phyloP scores from a whole-genome alignment of 108 stramenopile species.

The Skeletonema grethae region DNA sequence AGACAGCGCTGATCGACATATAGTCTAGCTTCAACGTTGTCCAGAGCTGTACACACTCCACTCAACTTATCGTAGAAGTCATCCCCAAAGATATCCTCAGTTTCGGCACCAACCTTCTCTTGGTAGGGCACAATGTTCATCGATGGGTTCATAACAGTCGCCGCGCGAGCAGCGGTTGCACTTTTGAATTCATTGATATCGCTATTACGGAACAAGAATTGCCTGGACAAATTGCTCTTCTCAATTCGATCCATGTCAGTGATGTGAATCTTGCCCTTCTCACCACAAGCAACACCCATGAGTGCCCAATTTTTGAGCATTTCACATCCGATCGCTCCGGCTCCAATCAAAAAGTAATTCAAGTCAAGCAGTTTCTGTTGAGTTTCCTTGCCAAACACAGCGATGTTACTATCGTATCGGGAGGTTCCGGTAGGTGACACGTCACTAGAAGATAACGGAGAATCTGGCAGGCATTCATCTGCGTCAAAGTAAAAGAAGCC shows the following conservation, averaged over 20 bases:
- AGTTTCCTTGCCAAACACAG: slow-evolving; percentile 81
- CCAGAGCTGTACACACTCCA: slow-evolving; percentile 98
- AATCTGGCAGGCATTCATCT: slow-evolving; percentile 92
- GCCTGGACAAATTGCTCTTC: slow-evolving; percentile 94
- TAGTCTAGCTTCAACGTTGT: slow-evolving; percentile 98
- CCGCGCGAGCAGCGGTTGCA: slow-evolving; percentile 87
- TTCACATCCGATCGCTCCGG: slow-evolving; percentile 99
- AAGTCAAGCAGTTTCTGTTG: slow-evolving; percentile 76
- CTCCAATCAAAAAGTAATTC: slow-evolving; percentile 95
- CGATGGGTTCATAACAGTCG: slow-evolving; percentile 87
- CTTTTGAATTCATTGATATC: slow-evolving; percentile 96
- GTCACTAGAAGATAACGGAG: slow-evolving; percentile 60
- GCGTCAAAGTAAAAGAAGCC: slow-evolving; percentile 98
- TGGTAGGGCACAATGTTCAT: slow-evolving; percentile 90
- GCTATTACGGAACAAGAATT: slow-evolving; percentile 95
- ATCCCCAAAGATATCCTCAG: slow-evolving; percentile 96
- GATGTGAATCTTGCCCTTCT: slow-evolving; percentile 83
- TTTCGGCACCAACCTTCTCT: slow-evolving; percentile 91
- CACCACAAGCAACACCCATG: slow-evolving; percentile 95
- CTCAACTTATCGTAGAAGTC: slow-evolving; percentile 94
- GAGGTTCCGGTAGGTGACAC: slow-evolving; percentile 62
- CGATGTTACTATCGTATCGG: slow-evolving; percentile 86
- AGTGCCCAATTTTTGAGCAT: slow-evolving; percentile 99
- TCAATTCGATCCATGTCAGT: slow-evolving; percentile 99
- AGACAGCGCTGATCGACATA: slow-evolving; percentile 97